Conservation (phyloP, 202 grass and related monocot species). For the Panicum virgatum region DNA sequence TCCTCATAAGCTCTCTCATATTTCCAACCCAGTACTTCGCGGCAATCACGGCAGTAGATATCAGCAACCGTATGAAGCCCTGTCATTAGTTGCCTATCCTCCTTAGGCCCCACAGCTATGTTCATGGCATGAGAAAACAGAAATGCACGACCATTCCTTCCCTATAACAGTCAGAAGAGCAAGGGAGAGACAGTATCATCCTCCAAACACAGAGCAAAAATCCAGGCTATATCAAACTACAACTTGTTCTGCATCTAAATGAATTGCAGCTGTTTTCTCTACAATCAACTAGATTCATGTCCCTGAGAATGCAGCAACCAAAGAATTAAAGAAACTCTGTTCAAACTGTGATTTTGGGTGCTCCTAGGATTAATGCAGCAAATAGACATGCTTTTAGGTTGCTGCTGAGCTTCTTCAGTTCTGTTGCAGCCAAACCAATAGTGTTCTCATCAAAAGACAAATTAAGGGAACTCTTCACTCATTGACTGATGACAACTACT, state of each 20-base stretch:
- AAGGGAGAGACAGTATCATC: constrained; percentile 37
- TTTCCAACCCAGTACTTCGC: constrained; percentile 80
- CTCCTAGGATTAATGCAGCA: background rate
- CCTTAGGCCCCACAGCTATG: constrained; percentile 58
- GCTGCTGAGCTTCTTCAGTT: background rate
- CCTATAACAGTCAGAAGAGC: constrained; percentile 42
- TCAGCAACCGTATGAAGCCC: constrained; percentile 78
- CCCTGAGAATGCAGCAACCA: background rate
- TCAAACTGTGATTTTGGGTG: background rate
- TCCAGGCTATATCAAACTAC: background rate
- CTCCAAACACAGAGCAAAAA: constrained; percentile 11
- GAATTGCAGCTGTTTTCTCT: background rate
- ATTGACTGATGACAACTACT: background rate
- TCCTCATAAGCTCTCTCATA: constrained; percentile 78
- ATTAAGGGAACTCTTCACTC: background rate
- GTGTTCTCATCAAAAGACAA: background rate
- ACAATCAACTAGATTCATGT: background rate
- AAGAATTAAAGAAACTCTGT: background rate
- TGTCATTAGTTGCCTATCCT: constrained; percentile 67
- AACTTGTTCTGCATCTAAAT: background rate
- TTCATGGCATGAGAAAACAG: constrained; percentile 90
- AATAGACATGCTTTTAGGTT: background rate
- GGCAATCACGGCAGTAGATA: constrained; percentile 68
- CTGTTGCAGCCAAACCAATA: background rate
- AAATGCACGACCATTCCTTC: constrained; percentile 64